A percentile compares a stretch with the other conserved stretches of the same genome.
Evolutionary conservation across 768 basidiomycete genomes (phyloP).

Genomic region (Termitomyces sp.): DNA sequence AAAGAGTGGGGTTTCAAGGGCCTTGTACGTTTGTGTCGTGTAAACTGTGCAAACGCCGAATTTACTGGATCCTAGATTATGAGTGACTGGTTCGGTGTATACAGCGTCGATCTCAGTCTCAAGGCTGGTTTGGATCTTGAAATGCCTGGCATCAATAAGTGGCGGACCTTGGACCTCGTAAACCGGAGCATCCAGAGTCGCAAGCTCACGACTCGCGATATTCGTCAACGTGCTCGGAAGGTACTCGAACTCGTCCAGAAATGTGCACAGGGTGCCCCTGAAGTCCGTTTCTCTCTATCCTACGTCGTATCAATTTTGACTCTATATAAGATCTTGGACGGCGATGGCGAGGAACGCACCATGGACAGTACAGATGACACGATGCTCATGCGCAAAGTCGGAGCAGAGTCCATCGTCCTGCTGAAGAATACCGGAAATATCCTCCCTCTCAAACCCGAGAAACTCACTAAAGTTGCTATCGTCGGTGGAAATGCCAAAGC

Average conservation of each 20-base stretch:
- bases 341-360: constrained; percentile 62
- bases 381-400: constrained; percentile 58
- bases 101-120: constrained; percentile 54
- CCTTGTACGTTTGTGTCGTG: constrained; percentile 25
- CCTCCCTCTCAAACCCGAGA: constrained; percentile 44
- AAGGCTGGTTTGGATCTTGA: constrained; percentile 81
- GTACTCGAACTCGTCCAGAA: constrained; percentile 68
- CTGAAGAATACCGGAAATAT: constrained; percentile 60
- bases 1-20: constrained; percentile 75
- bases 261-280: constrained; percentile 59
- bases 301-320: background rate
- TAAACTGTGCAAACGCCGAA: background rate
- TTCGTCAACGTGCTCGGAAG: constrained; percentile 61
- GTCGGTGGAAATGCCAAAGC: constrained; percentile 72
- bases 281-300: constrained; percentile 29
- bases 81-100: constrained; percentile 83
- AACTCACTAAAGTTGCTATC: constrained; percentile 65
- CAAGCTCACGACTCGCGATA: constrained; percentile 57
- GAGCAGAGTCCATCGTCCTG: constrained; percentile 65
- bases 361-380: constrained; percentile 58
- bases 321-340: constrained; percentile 50
- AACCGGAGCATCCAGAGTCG: constrained; percentile 52
- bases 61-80: constrained; percentile 39
- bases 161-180: constrained; percentile 66
- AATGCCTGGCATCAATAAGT: constrained; percentile 74